phyloP scores from a whole-genome alignment of 2,329 filamentous ascomycete genomes.

The Diaporthe citriasiana region DNA sequence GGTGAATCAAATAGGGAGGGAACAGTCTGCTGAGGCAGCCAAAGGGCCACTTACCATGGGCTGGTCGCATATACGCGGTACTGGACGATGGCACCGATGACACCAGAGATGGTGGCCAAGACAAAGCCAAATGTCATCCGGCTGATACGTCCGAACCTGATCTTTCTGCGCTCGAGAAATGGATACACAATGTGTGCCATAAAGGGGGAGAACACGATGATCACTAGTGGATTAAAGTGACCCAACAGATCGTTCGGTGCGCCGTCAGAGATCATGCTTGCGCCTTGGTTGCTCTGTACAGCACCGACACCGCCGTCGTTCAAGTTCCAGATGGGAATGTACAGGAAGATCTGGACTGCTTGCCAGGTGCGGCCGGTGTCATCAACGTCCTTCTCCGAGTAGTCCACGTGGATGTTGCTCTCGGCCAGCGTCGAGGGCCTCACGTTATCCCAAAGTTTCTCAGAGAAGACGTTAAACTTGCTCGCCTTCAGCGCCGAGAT shows the following conservation, averaged over 20 bases:
- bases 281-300: slow-evolving; percentile 54
- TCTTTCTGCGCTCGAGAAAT: slow-evolving; percentile 61
- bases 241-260: slow-evolving; percentile 73
- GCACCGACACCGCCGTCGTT: slow-evolving; percentile 58
- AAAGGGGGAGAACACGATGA: slow-evolving; percentile 70
- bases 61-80: slow-evolving; percentile 70
- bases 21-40: background rate
- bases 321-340: slow-evolving; percentile 57
- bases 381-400: slow-evolving; percentile 76
- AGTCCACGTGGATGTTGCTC: slow-evolving; percentile 66
- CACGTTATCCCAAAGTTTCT: slow-evolving; percentile 71
- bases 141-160: slow-evolving; percentile 71
- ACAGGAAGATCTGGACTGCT: slow-evolving; percentile 57
- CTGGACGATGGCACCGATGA: slow-evolving; percentile 69
- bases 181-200: slow-evolving; percentile 71
- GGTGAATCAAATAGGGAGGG: background rate
- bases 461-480: slow-evolving; percentile 66
- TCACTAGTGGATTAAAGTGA: slow-evolving; percentile 71
- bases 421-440: slow-evolving; percentile 67
- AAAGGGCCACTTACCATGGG: slow-evolving; percentile 55
- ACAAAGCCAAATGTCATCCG: slow-evolving; percentile 72
- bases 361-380: slow-evolving; percentile 69
- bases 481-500: slow-evolving; percentile 66
- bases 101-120: slow-evolving; percentile 48
- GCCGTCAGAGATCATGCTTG: slow-evolving; percentile 61